A percentile compares a stretch with the other conserved stretches of the same genome.
These are phyloP conservation scores for Solidago caesia DNA, from an alignment of 129 eudicot species.

Conservation along the genomic window DNA sequence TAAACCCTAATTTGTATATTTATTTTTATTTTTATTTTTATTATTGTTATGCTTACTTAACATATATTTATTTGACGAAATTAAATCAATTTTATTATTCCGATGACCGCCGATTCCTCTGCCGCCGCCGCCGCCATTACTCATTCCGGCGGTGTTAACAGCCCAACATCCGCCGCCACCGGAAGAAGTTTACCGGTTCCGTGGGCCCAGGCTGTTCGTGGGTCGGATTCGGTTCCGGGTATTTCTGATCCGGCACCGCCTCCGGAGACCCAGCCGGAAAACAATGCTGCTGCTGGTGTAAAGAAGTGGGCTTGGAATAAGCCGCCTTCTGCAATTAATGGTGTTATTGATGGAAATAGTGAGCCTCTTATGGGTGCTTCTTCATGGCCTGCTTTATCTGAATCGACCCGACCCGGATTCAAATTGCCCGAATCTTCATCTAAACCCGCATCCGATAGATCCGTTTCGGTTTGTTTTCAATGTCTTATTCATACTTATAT, in stretches of 20 bases:
- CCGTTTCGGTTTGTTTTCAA: slow-evolving; percentile 38
- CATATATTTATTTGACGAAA: not conserved
- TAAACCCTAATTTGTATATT: too few species aligned
- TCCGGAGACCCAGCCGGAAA: slow-evolving; percentile 25
- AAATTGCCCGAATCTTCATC: slow-evolving; percentile 29
- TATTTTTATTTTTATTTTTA: too few species aligned
- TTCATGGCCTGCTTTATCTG: slow-evolving; percentile 77
- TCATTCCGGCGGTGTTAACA: slow-evolving; percentile 9
- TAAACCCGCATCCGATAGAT: slow-evolving; percentile 41
- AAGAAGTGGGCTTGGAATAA: slow-evolving; percentile 65
- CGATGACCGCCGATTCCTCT: slow-evolving; percentile 33
- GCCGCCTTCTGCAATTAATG: slow-evolving; percentile 48
- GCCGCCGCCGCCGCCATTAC: slow-evolving; percentile 22
- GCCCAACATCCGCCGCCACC: not conserved
- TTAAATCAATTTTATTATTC: not conserved
- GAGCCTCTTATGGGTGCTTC: slow-evolving; percentile 50
- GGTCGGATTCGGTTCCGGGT: slow-evolving; percentile 12
- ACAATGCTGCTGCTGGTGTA: slow-evolving; percentile 38
- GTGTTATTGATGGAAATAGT: slow-evolving; percentile 36
- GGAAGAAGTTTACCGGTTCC: slow-evolving; percentile 27
- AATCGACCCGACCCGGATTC: slow-evolving; percentile 45
- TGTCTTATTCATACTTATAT: not conserved
- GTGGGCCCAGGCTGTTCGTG: slow-evolving; percentile 53
- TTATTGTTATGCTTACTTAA: not conserved
- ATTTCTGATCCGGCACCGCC: slow-evolving; percentile 26